Evolutionary conservation across 371 early-diverging fungal genomes (phyloP).

Genomic region (Mortierella sp.): DNA sequence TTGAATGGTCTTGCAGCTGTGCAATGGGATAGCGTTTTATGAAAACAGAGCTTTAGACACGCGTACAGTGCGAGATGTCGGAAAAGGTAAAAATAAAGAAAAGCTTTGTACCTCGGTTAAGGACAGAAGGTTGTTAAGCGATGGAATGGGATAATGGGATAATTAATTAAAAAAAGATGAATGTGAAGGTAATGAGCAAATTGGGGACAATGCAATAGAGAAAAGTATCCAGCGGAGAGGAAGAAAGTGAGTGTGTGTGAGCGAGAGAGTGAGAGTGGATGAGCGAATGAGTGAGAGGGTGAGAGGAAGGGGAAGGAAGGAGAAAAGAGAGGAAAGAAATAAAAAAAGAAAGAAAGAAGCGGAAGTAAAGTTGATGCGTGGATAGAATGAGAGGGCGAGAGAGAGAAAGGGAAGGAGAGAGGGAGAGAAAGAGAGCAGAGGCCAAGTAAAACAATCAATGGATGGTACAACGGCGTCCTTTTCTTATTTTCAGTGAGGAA

Average conservation of each 20-base stretch:
- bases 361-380: background rate
- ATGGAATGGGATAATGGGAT: too few relatives aligned
- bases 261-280: constrained; percentile 3
- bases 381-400: constrained; percentile 1
- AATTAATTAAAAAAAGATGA: too few relatives aligned
- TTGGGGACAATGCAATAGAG: background rate
- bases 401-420: background rate
- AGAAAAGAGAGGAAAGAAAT: background rate
- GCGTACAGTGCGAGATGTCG: background rate
- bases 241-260: too few relatives aligned
- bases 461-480: background rate
- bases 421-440: background rate
- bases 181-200: too few relatives aligned
- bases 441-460: background rate
- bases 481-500: too few relatives aligned
- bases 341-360: background rate
- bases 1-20: background rate
- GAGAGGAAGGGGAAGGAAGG: background rate
- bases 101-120: too few relatives aligned
- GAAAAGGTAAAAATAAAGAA: too few relatives aligned
- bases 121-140: too few relatives aligned
- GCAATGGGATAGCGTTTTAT: background rate
- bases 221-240: background rate
- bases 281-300: background rate
- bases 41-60: background rate